A percentile compares a stretch with the other conserved stretches of the same genome.
phyloP scores from a whole-genome alignment of 306 rosid genomes.

The Calophaca sinica region DNA sequence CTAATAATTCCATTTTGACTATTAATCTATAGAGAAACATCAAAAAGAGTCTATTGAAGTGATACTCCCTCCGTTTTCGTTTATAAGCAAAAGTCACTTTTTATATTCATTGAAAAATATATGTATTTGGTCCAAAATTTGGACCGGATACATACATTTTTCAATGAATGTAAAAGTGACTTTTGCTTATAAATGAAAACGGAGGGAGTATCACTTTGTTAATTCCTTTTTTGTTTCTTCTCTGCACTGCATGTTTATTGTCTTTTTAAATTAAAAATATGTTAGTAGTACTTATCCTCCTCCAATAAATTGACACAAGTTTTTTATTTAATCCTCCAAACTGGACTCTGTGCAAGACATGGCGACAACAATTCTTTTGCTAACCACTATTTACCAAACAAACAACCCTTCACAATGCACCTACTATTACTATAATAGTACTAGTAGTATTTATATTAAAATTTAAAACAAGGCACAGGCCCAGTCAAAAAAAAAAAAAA shows the following conservation, averaged over 20 bases:
- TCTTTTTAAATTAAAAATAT: background rate
- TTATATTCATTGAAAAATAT: too few species aligned
- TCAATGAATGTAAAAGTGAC: too few species aligned
- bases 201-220: too few species aligned
- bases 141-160: too few species aligned
- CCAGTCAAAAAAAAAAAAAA: too few species aligned
- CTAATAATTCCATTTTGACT: constrained; percentile 2
- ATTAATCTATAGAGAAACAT: background rate
- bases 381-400: constrained; percentile 39
- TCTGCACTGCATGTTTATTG: background rate
- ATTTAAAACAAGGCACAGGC: too few species aligned
- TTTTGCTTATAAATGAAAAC: too few species aligned
- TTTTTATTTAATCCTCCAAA: constrained; percentile 10
- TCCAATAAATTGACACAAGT: background rate
- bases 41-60: background rate
- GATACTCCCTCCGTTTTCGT: too few species aligned
- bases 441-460: too few species aligned
- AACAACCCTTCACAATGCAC: background rate
- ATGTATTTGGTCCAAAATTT: too few species aligned
- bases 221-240: background rate
- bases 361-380: constrained; percentile 22
- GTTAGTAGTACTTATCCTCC: background rate
- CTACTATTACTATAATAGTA: too few species aligned
- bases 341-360: constrained; percentile 2
- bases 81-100: too few species aligned